Base-by-base conservation (phyloP, 176 grass and related monocot genomes). In the Coix lacrymajobi region DNA sequence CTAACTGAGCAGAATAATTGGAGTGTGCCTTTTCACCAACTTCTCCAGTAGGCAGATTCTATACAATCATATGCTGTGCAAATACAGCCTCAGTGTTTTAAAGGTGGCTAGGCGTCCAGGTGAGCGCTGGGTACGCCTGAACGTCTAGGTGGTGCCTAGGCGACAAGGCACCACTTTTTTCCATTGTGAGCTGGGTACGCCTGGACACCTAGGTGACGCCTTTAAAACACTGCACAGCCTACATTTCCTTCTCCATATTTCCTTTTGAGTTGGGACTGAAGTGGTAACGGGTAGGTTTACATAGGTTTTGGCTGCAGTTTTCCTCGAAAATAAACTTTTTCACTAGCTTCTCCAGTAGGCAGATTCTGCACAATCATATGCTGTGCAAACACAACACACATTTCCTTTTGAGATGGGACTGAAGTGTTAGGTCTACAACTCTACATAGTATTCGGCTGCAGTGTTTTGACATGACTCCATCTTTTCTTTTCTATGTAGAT, bases 401-500 rank as follows among this genome's bases (percentile, higher is more conserved):
- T 54, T 39, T n/a, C 31, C 6, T 76, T 26, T 76, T 57, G 32
- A 76, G 49, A 7, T 26, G 49, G 19, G 19, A 20, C 49, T 76
- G 5, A 76, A 57, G 73, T 58, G 49, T 20, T 22, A 54, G 49
- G 49, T 54, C 49, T 54, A 54, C 49, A 54, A 19, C 19, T 54
- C 49, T 54, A 54, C 49, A 54, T 54, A 54, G 49, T 54, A 22
- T 54, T 22, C 22, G 49, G 19, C 49, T 54, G 49, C 49, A 54
- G 17, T 19, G 17, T 33, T 76, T 65, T 74, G 24, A n/a, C 24
- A 1, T 6, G 5, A 73, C 22, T 58, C 58, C 26, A 61, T 81
- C 19, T 26, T 13, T 30, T 88, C 40, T 70, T 66, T 84, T 87
- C 75, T 71, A 30, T 30, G 20, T 78, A 73, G 86, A 73, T 16